Evolutionary conservation across 2,329 filamentous ascomycete genomes (phyloP), one percentile per base, ranked within the genome.

Genomic region (Botrytis squamosa): DNA sequence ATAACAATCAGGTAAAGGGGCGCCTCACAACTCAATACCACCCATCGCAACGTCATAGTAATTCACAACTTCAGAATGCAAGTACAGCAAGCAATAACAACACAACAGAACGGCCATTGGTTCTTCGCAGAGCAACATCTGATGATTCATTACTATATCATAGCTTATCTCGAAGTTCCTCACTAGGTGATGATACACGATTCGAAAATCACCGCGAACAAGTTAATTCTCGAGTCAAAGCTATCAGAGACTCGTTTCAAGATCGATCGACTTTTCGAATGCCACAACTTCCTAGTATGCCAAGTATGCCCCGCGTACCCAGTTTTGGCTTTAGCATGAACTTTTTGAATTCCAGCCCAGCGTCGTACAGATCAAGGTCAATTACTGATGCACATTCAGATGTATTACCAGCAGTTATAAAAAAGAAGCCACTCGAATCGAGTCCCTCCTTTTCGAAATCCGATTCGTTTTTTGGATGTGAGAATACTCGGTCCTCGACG

Each of bases 151-250:
- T 97, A 75, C 86, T 96, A 25, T 92, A 92, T 77, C 90, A 93
- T 77, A 90, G 89, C 7, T 84, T 94, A 4, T 97, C 95, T 0
- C 87, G 90, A 40, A 90, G 92, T 0, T 96, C 94, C 0, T 97
- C 94, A 0, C 86, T 97, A 0, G 95, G 95, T 2, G 93, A 98
- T 80, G 93, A 95, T 78, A 89, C 89, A 57, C 88, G 91, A 63
- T 98, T 96, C 81, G 89, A 92, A 68, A 86, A 96, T 81, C 90
- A 97, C 20, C 89, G 91, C 62, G 92, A 93, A 75, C 93, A 96
- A 84, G 92, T 95, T 77, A 98, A 98, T 79, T 94, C 92, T 77
- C 88, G 95, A 60, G 87, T 96, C 80, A 97, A 97, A 83, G 95
- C 95, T 7, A 93, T 98, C 81, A 92, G 91, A 80, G 95, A 98